A percentile compares a stretch with the other conserved stretches of the same genome.
phyloP scores from a whole-genome alignment of 164 flowering plant genomes.

The Piper longum region DNA sequence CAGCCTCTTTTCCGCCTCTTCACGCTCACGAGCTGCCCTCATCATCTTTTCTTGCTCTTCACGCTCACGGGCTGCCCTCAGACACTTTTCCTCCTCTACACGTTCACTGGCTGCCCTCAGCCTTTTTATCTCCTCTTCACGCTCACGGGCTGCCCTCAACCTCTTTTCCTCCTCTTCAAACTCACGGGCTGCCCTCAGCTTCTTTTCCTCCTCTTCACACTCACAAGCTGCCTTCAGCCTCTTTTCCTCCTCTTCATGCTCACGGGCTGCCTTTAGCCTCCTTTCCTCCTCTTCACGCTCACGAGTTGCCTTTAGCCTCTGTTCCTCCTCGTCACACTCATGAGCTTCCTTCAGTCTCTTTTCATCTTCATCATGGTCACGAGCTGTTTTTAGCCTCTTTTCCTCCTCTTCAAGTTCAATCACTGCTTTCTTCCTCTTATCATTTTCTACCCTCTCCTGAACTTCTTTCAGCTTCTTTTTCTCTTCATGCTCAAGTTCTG shows the following conservation, averaged over 20 bases:
- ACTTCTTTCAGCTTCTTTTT: conserved; percentile 12
- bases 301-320: conserved; percentile 2
- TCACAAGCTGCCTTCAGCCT: not conserved
- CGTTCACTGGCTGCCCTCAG: not conserved
- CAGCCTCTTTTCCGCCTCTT: not conserved
- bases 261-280: no score
- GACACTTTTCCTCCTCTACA: no score
- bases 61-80: no score
- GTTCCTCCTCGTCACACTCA: conserved; percentile 7
- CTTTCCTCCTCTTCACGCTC: no score
- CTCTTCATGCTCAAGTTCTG: conserved; percentile 9
- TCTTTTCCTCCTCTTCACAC: not conserved
- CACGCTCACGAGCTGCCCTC: not conserved
- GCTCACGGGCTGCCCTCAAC: conserved; percentile 9
- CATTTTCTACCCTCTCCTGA: conserved; percentile 1
- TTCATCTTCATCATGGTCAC: not conserved
- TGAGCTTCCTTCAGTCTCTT: conserved; percentile 11
- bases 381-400: not conserved
- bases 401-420: not conserved
- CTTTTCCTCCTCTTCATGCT: no score
- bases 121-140: conserved; percentile 8
- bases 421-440: not conserved
- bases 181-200: not conserved
- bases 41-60: no score
- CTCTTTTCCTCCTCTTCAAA: conserved; percentile 5